Evolutionary conservation across 805 yeast genomes (phyloP), one percentile per base, ranked within the genome.

Genomic region (Debaryomyces maramus): DNA sequence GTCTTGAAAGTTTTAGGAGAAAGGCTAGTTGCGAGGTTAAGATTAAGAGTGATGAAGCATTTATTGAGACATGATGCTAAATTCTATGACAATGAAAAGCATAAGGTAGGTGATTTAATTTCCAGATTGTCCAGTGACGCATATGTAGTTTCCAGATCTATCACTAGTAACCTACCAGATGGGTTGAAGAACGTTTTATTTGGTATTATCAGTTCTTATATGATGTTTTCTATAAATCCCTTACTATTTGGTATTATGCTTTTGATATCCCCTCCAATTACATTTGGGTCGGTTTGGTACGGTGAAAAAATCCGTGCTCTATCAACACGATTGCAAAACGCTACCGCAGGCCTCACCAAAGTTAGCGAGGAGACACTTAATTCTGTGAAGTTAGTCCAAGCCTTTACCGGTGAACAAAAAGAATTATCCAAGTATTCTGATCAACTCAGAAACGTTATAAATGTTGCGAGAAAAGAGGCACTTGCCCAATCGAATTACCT

Each of bases 31-130:
- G 75, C 75, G 11, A 47, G 75, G 27, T 60, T 70, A 24, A 53
- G 75, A 37, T 53, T 65, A 19, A 48, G 68, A 28, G 68, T 66
- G 5, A 69, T 70, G 74, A 67, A 68, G 47, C 58, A 63, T 41
- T 54, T 70, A 46, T 56, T 70, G 17, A 49, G 73, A 24, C 74
- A 70, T 45, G 75, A 70, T 43, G 43, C 71, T 1, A 60, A 62
- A 5, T 70, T 70, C 43, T 70, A 59, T 42, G 75, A 70, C 44
- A 52, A 54, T 32, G 75, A 70, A 17, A 70, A 68, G 47, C 67
- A 70, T 51, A 70, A 70, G 50, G 73, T 71, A 1, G 75, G 75
- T 13, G 75, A 70, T 45, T 63, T 70, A 46, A 67, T 70, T 35
- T 66, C 72, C 9, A 55, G 75, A 35, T 60, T 70, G 28, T 65